Evolutionary conservation across 352 stramenopile genomes (phyloP).

Genomic region (Globisporangium nunn): DNA sequence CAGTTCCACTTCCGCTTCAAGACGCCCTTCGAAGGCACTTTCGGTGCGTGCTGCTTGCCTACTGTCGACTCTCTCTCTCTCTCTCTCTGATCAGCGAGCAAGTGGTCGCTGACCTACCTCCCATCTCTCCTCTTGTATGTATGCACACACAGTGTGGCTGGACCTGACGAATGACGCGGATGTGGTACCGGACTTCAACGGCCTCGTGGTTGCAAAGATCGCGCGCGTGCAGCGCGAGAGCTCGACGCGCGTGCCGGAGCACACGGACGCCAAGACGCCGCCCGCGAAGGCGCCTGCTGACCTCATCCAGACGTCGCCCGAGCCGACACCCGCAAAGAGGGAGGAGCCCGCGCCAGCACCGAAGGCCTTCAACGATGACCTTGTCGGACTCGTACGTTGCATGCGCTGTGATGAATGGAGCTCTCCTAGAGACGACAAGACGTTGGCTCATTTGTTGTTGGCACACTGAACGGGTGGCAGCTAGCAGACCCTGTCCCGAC

Average conservation of each 20-base stretch:
- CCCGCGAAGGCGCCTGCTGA: constrained; percentile 42
- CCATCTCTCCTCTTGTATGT: neutral
- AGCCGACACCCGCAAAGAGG: constrained; percentile 26
- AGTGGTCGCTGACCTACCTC: neutral
- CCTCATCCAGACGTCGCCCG: constrained; percentile 61
- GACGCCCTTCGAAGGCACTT: constrained; percentile 79
- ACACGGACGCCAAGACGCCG: constrained; percentile 20
- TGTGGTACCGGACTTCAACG: constrained; percentile 72
- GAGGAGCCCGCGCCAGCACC: constrained; percentile 31
- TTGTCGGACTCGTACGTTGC: constrained; percentile 62
- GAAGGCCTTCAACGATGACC: constrained; percentile 77
- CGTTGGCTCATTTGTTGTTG: neutral
- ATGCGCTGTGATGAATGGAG: too few relatives aligned
- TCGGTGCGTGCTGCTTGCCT: too few relatives aligned
- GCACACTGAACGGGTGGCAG: constrained; percentile 14
- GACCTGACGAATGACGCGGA: constrained; percentile 70
- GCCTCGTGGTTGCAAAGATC: constrained; percentile 76
- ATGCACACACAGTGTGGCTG: constrained; percentile 66
- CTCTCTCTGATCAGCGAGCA: neutral
- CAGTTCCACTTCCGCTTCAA: constrained; percentile 87
- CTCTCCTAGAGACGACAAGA: too few relatives aligned
- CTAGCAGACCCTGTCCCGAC: constrained; percentile 56
- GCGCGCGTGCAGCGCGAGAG: constrained; percentile 52
- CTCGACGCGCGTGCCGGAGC: constrained; percentile 31
- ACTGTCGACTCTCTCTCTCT: too few relatives aligned